A percentile compares a stretch with the other conserved stretches of the same genome.
phyloP scores from a whole-genome alignment of 768 basidiomycete species.

The Pisolithus marmoratus region DNA sequence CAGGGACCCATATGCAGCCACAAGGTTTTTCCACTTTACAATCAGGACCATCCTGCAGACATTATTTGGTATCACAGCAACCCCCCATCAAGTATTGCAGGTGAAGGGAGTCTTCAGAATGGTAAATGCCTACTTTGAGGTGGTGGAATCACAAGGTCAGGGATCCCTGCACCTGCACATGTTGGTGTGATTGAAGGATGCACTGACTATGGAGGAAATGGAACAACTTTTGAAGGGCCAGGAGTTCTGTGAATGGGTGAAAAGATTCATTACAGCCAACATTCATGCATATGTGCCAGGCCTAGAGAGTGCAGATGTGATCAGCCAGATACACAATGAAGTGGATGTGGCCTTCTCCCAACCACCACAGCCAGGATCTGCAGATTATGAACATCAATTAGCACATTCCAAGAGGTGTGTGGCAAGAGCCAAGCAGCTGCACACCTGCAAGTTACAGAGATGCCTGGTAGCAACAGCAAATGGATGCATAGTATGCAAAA shows the following conservation, averaged over 20 bases:
- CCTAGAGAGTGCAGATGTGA: conserved; percentile 13
- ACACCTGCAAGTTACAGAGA: no score
- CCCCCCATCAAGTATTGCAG: background rate
- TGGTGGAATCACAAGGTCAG: conserved; percentile 36
- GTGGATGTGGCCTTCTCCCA: conserved; percentile 24
- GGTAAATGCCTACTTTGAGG: conserved; percentile 13
- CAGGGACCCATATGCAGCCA: conserved; percentile 35
- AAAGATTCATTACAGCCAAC: conserved; percentile 24
- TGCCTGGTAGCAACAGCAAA: no score
- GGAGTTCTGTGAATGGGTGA: conserved; percentile 23
- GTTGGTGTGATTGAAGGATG: no score
- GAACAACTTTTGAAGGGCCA: background rate
- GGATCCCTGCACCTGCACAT: no score
- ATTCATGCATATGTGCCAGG: background rate
- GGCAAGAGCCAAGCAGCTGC: no score
- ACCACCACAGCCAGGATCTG: conserved; percentile 32
- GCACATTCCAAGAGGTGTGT: no score
- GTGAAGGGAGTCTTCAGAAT: conserved; percentile 27
- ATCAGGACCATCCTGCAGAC: conserved; percentile 26
- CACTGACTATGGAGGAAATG: conserved; percentile 7
- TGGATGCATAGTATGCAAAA: no score
- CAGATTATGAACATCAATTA: conserved; percentile 6
- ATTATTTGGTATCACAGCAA: conserved; percentile 28
- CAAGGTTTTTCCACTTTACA: conserved; percentile 36
- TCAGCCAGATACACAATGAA: conserved; percentile 19